phyloP scores from a whole-genome alignment of 2,329 filamentous ascomycete species.

The Ophiostoma perfectum region DNA sequence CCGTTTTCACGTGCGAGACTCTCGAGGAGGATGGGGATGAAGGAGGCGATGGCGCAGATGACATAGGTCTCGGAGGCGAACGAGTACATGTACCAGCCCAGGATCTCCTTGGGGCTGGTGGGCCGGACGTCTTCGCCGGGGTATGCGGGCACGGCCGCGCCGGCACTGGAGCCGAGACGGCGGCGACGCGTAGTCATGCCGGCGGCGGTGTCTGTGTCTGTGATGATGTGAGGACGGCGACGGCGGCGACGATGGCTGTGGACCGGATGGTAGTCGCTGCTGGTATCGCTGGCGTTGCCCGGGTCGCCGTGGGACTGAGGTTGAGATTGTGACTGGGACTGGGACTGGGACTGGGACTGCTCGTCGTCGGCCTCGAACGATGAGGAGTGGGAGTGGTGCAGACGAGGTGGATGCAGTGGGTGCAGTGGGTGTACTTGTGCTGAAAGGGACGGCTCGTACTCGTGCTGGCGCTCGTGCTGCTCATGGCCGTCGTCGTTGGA shows the following conservation, averaged over 20 bases:
- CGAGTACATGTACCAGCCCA: slow-evolving; percentile 93
- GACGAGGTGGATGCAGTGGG: not conserved
- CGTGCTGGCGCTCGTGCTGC: not conserved
- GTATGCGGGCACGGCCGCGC: slow-evolving; percentile 46
- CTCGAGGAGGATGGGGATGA: slow-evolving; percentile 92
- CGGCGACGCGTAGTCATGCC: slow-evolving; percentile 33
- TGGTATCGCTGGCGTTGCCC: not conserved
- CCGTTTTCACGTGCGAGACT: slow-evolving; percentile 90
- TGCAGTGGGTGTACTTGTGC: not conserved
- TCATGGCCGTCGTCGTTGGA: not conserved
- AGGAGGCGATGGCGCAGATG: slow-evolving; percentile 75
- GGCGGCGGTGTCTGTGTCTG: not conserved
- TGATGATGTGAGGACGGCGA: not conserved
- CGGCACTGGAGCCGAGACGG: slow-evolving; percentile 29
- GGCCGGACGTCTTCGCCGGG: slow-evolving; percentile 80
- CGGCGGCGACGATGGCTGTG: not conserved
- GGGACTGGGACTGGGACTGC: slow-evolving; percentile 2
- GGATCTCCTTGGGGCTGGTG: slow-evolving; percentile 80
- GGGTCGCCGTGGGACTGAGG: not conserved
- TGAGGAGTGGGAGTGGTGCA: not conserved
- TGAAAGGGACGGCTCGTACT: not conserved
- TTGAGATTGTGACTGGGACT: not conserved
- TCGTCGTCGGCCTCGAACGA: slow-evolving; percentile 11
- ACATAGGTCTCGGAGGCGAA: slow-evolving; percentile 97
- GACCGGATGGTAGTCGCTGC: slow-evolving; percentile 11